Base-by-base conservation (phyloP, 306 rosid genomes). In the Morella rubra region DNA sequence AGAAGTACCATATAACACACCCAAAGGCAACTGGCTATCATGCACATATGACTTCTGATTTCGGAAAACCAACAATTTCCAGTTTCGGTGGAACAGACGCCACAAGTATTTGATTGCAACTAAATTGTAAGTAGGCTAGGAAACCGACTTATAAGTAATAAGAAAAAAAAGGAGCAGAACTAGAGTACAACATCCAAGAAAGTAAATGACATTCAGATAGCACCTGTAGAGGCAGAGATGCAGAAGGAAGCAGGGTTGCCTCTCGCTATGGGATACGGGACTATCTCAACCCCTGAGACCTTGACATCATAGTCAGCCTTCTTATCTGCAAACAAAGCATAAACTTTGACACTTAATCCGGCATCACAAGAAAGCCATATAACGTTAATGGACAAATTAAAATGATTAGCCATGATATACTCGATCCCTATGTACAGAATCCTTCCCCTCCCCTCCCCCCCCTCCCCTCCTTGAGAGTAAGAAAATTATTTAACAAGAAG, bases 181-280 rank as follows among this genome's bases (percentile, higher is more conserved):
- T 32, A 32, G 37, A 70, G 72, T 78, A 40, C 40, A 74, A 42
- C 8, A 15, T 61, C 50, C 64, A 40, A 27, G 13, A 22, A 52
- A 20, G 50, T 12, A 1, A 44, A 3, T 32, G 37, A 32, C 37
- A 32, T 32, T 32, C 37, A 32, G 37, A 32, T 32, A 32, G 83
- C 80, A 92, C 99, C 93, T 81, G 97, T 83, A 56, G 83, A 67
- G 53, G 97, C 97, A 82, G 93, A 75, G 79, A 92, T 89, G 84
- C 83, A 87, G 86, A 95, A 92, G 76, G 87, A 88, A 50, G 97
- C 95, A 24, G 92, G 86, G 55, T 86, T 80, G 81, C 98, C 98
- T 71, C 98, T 79, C 4, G 81, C 87, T 1, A 95, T 22, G 12
- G 99, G 97, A 77, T 81, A 14, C 69, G 97, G 99, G 68, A 84